A percentile compares a stretch with the other conserved stretches of the same genome.
phyloP scores from a whole-genome alignment of 2,329 filamentous ascomycete species.

The Endothia cerciana region DNA sequence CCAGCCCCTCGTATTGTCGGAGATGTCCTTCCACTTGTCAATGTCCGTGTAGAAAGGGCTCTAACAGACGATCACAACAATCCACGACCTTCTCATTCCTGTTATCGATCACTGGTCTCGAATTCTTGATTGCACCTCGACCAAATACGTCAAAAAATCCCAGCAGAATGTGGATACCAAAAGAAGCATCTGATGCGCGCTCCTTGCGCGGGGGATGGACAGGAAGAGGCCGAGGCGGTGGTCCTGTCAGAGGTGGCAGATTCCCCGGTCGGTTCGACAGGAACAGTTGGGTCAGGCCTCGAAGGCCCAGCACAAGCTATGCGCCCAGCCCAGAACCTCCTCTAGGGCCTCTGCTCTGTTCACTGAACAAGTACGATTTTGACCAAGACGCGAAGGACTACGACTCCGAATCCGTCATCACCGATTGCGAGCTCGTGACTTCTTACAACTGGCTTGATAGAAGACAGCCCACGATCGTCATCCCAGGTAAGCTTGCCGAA shows the following conservation, averaged over 20 bases:
- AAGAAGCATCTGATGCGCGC: neutral
- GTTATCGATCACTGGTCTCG: neutral
- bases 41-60: neutral
- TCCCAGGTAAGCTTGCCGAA: conserved; percentile 38
- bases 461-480: conserved; percentile 34
- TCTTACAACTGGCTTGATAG: conserved; percentile 45
- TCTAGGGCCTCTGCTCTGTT: conserved; percentile 31
- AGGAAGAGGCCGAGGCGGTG: conserved; percentile 3
- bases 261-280: neutral
- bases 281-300: neutral
- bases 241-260: neutral
- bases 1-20: neutral
- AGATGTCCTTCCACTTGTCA: neutral
- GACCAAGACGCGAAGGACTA: conserved; percentile 26
- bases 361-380: conserved; percentile 28
- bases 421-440: conserved; percentile 34
- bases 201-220: neutral
- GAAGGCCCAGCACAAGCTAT: neutral
- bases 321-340: conserved; percentile 29
- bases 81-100: neutral
- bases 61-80: neutral
- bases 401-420: conserved; percentile 32
- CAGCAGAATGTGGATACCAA: neutral
- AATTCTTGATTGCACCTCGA: neutral
- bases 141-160: neutral